Evolutionary conservation across 1,139 yeast genomes (phyloP), one percentile per base, ranked within the genome.

Genomic region (Nadsonia starkeyi-henricii): DNA sequence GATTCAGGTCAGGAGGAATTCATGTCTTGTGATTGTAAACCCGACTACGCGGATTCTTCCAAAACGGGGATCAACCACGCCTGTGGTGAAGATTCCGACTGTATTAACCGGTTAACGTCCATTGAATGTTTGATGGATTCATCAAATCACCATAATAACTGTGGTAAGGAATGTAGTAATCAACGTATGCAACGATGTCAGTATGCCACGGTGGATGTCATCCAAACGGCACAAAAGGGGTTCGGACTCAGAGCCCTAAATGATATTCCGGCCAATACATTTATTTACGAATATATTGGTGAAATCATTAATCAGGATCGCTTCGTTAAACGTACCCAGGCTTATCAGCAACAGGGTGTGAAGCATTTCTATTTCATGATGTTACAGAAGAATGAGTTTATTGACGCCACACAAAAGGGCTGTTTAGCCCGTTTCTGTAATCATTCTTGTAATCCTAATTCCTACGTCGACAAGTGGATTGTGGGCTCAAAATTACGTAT

Each of bases 331-430:
- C 74, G 96, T 53, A 84, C 83, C 81, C 69, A 76, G 48, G 76
- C 74, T 45, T 91, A 91, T 63, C 93, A 84, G 59, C 64, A 70
- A 37, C 73, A 74, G 55, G 78, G 81, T n/a, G 73, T 82, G 55
- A 79, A 77, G 63, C 98, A 91, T 65, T 91, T 91, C 58, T 91
- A 91, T 64, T 91, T 91, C 64, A 91, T 91, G 98, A 88, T 88
- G 96, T 74, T 91, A 54, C 94, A 86, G 58, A 84, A 81, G 59
- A 89, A 88, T 53, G 91, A 91, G 59, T 91, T 86, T 61, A 85
- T 91, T 51, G 98, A 91, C 65, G 98, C 98, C 45, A 89, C 97
- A 1, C 71, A 75, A 47, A 83, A 77, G 65, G 98, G 97, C 2
- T 78, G 89, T 20, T 66, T 89, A 51, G 96, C 95, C 0, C 71